Conservation (phyloP, 2,329 filamentous ascomycete genomes). For the Decorospora gaudefroyi region DNA sequence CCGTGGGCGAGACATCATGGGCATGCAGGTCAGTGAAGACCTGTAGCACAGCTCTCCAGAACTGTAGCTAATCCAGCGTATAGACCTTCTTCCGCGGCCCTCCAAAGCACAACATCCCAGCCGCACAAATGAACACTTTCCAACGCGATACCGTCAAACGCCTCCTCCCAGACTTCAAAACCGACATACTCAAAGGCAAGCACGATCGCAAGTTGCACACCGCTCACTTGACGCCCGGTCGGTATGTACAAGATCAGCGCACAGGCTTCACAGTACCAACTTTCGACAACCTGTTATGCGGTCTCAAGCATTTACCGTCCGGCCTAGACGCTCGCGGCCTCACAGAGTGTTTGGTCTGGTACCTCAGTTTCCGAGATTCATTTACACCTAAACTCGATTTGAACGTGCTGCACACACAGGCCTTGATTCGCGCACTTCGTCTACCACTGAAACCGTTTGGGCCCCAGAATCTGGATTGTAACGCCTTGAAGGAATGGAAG, state of each 20-base stretch:
- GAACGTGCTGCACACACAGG: slow-evolving; percentile 35
- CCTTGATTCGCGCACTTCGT: slow-evolving; percentile 26
- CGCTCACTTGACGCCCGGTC: slow-evolving; percentile 9
- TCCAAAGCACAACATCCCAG: slow-evolving; percentile 6
- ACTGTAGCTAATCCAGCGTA: background rate
- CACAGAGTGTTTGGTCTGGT: slow-evolving; percentile 31
- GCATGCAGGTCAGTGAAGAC: slow-evolving; percentile 28
- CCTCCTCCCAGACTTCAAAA: slow-evolving; percentile 18
- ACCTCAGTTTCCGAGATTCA: slow-evolving; percentile 12
- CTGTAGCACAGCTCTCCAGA: too few species aligned
- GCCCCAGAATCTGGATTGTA: slow-evolving; percentile 26
- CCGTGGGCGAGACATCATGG: slow-evolving; percentile 24
- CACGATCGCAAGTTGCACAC: slow-evolving; percentile 22
- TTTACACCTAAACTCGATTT: slow-evolving; percentile 32
- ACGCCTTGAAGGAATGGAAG: slow-evolving; percentile 28
- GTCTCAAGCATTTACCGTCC: slow-evolving; percentile 22
- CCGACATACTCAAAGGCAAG: slow-evolving; percentile 13
- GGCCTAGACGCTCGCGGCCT: slow-evolving; percentile 29
- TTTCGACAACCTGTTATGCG: slow-evolving; percentile 29
- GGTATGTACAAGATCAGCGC: slow-evolving; percentile 8
- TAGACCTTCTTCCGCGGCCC: slow-evolving; percentile 27
- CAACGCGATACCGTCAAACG: slow-evolving; percentile 21
- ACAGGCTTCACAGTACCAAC: slow-evolving; percentile 19
- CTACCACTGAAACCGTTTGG: slow-evolving; percentile 20
- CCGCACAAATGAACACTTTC: slow-evolving; percentile 16